Base-by-base conservation (phyloP, 202 grass and related monocot species). In the Brachypodium distachyon region DNA sequence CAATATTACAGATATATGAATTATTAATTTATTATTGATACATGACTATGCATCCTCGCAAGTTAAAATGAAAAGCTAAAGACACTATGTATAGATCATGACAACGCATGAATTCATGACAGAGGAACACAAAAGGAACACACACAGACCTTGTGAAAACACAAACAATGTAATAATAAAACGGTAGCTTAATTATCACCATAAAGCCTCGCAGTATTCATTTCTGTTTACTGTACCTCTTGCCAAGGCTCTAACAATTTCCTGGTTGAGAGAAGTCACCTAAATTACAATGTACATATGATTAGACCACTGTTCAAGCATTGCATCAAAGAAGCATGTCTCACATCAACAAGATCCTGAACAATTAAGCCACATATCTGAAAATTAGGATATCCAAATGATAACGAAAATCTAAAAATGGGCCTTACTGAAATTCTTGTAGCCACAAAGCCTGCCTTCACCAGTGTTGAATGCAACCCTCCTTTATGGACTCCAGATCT, bases 201-300 rank as follows among this genome's bases (percentile, higher is more conserved):
- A 69, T 32, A 74, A 78, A 73, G 33, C 12, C 19, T 7, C 19
- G 0, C 26, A 39, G 22, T 56, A 16, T 62, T 78, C 53, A 48
- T 41, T 40, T 73, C 18, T 10, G 22, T 73, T 21, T 70, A 43
- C 27, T 38, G 39, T 84, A 98, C 95, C 95, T 92, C 89, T 90
- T 84, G 95, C 89, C 25, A 97, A 75, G 53, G 80, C 91, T 88
- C 91, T 90, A 77, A 97, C 95, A 73, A 97, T 94, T 88, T 92
- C 91, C 70, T 94, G 95, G 75, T 97, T 97, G 74, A 97, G 95
- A 76, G 91, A 94, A 72, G 91, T 94, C 67, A 97, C 91, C 95
- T 94, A 65, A 84, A 82, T 77, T 65, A 81, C 11, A 67, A 63
- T 5, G 42, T 75, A 47, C n/a, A 73, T 14, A 7, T 14, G 38